phyloP scores from a whole-genome alignment of 176 grass and related monocot species.

The Pontederia crassipes region DNA sequence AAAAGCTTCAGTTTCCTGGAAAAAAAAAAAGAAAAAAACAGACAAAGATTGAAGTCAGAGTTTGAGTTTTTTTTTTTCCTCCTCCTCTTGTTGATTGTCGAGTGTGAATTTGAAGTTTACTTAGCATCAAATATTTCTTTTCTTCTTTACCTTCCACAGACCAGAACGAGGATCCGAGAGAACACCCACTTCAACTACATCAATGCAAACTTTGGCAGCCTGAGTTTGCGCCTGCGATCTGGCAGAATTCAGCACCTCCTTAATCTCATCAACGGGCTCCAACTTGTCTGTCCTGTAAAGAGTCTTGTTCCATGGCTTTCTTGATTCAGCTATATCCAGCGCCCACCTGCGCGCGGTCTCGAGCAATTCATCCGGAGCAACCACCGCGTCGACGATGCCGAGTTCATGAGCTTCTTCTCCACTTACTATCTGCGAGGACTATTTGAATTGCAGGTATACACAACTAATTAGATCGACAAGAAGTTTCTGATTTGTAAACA shows the following conservation, averaged over 20 bases:
- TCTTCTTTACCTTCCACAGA: conserved; percentile 87
- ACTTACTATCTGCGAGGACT: conserved; percentile 81
- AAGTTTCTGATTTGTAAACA: too few relatives aligned
- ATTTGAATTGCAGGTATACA: background rate
- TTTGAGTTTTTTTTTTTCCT: too few relatives aligned
- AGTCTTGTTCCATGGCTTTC: conserved; percentile 70
- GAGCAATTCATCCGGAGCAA: conserved; percentile 67
- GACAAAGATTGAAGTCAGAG: too few relatives aligned
- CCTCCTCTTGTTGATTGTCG: too few relatives aligned
- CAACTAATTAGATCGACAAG: background rate
- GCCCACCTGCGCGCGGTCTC: conserved; percentile 62
- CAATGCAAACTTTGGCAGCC: conserved; percentile 97
- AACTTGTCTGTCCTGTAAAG: conserved; percentile 90
- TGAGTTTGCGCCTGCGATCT: conserved; percentile 86
- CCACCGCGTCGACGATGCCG: conserved; percentile 70
- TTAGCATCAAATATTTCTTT: background rate
- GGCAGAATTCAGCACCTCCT: conserved; percentile 90
- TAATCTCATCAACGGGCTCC: conserved; percentile 75
- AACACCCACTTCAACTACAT: conserved; percentile 91
- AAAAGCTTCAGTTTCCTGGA: too few relatives aligned
- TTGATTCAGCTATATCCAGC: conserved; percentile 71
- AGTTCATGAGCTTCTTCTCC: conserved; percentile 60
- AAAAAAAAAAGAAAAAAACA: too few relatives aligned
- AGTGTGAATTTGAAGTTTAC: too few relatives aligned
- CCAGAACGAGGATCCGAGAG: conserved; percentile 69